phyloP scores from a whole-genome alignment of 1,284 basidiomycete genomes.

The Cutaneotrichosporon sp. region DNA sequence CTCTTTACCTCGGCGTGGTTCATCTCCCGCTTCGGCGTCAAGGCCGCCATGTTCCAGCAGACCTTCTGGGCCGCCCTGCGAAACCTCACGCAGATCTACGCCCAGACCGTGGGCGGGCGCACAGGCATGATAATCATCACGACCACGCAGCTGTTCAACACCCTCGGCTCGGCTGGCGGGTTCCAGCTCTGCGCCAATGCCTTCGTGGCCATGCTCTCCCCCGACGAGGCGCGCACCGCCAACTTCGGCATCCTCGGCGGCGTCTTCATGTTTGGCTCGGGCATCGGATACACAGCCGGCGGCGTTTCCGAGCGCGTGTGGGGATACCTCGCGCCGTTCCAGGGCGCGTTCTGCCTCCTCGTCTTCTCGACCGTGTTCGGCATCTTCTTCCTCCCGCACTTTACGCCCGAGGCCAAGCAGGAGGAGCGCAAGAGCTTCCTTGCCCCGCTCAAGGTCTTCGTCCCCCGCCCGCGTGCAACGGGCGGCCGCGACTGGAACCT shows the following conservation, averaged over 20 bases:
- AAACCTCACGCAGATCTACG: slow-evolving; percentile 46
- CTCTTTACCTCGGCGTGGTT: slow-evolving; percentile 48
- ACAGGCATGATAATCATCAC: slow-evolving; percentile 44
- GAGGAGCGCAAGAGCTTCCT: slow-evolving; percentile 34
- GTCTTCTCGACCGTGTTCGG: slow-evolving; percentile 47
- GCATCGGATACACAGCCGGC: slow-evolving; percentile 32
- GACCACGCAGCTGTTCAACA: slow-evolving; percentile 48
- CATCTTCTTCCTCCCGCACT: slow-evolving; percentile 48
- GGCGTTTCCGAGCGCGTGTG: slow-evolving; percentile 38
- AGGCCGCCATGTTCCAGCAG: slow-evolving; percentile 49
- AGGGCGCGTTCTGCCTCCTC: slow-evolving; percentile 43
- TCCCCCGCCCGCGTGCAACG: slow-evolving; percentile 25
- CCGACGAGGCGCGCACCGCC: slow-evolving; percentile 39
- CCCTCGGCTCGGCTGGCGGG: slow-evolving; percentile 47
- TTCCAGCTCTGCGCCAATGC: slow-evolving; percentile 46
- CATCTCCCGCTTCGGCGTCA: slow-evolving; percentile 42
- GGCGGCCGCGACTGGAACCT: slow-evolving; percentile 39
- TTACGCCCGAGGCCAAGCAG: slow-evolving; percentile 29
- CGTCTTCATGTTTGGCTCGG: slow-evolving; percentile 41
- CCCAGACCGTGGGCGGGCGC: slow-evolving; percentile 34
- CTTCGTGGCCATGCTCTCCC: slow-evolving; percentile 37
- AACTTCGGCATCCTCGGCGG: slow-evolving; percentile 48
- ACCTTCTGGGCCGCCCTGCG: slow-evolving; percentile 47
- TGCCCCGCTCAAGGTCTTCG: slow-evolving; percentile 46
- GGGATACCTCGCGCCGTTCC: slow-evolving; percentile 45